Conservation (phyloP, 306 rosid genomes). For the Cercis canadensis region DNA sequence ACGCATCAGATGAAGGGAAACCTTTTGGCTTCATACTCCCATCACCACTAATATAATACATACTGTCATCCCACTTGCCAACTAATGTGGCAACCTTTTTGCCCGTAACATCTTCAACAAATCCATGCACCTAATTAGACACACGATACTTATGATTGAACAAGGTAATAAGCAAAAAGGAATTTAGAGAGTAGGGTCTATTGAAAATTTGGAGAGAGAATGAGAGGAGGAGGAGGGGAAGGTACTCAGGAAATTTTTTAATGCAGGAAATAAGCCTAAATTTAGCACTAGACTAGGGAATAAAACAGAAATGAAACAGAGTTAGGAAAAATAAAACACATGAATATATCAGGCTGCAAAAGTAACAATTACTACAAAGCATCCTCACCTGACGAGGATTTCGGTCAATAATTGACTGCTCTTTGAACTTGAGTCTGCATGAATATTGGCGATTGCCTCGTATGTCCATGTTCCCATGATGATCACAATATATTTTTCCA, state of each 20-base stretch:
- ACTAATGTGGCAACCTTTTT: slow-evolving; percentile 70
- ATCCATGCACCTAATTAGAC: slow-evolving; percentile 74
- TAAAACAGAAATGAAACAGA: not conserved
- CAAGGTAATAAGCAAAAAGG: slow-evolving; percentile 7
- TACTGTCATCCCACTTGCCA: slow-evolving; percentile 96
- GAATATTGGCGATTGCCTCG: slow-evolving; percentile 87
- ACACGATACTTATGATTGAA: slow-evolving; percentile 15
- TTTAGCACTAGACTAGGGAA: slow-evolving; percentile 2
- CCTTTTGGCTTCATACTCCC: slow-evolving; percentile 60
- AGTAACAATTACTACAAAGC: slow-evolving; percentile 9
- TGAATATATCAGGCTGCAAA: slow-evolving; percentile 3
- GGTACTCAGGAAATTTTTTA: not conserved
- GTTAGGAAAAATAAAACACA: too few relatives aligned
- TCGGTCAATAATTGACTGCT: slow-evolving; percentile 92
- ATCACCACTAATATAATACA: slow-evolving; percentile 69
- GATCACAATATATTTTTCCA: slow-evolving; percentile 93
- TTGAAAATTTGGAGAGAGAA: not conserved
- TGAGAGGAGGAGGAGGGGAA: too few relatives aligned
- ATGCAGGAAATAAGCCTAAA: not conserved
- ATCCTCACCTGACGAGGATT: slow-evolving; percentile 91
- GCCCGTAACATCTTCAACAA: slow-evolving; percentile 75
- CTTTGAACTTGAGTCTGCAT: slow-evolving; percentile 87
- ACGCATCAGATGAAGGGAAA: slow-evolving; percentile 50
- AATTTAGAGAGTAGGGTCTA: slow-evolving; percentile 21
- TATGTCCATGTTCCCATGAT: slow-evolving; percentile 92